Base-by-base conservation (phyloP, 164 flowering plant species). In the Annona squamosa region DNA sequence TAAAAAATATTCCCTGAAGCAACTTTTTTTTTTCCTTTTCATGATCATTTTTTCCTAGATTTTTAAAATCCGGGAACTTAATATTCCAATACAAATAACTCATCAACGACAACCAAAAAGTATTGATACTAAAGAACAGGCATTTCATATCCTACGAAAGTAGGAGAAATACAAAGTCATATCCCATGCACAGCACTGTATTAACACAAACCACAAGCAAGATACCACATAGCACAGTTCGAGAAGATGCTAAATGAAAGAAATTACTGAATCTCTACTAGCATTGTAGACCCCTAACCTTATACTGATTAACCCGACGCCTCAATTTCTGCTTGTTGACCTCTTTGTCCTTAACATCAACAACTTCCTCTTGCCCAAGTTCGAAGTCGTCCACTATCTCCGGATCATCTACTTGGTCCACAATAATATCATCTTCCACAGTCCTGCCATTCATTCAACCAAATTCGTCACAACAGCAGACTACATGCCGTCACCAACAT, bases 381-480 rank as follows among this genome's bases (percentile, higher is more conserved):
- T 95, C 99, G 84, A 93, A 91, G 79, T 95, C 99, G 81, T 95
- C 99, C 78, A 95, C 59, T 65, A 95, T 81, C 78, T 93, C 98
- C 1, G 95, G 92, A 71, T 87, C 81, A 66, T 91, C 98, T 73
- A 83, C 91, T 74, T 77, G 94, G 81, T 95, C 98, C 81, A 93
- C 84, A 48, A 95, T 81, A 73, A 95, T 87, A 62, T 93, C 94
- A 77, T 95, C 98, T 82, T 95, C 99, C 77, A 85, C 87, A 76
- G 98, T 91, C 57, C 99, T 93, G 85, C 46, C 85, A 67, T 62
- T 66, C 52, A 62, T 56, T 19, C 37, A 61, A 66, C 52, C 73
- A 74, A 71, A 73, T 52, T 71, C 76, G 57, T 73, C 48, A 59
- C 13, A 71, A 43, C 18, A 45, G 47, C 6, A 48, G 68, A 46